These are phyloP conservation scores for Luffa acutangula DNA, from an alignment of 306 rosid genomes.

Conservation along the genomic window DNA sequence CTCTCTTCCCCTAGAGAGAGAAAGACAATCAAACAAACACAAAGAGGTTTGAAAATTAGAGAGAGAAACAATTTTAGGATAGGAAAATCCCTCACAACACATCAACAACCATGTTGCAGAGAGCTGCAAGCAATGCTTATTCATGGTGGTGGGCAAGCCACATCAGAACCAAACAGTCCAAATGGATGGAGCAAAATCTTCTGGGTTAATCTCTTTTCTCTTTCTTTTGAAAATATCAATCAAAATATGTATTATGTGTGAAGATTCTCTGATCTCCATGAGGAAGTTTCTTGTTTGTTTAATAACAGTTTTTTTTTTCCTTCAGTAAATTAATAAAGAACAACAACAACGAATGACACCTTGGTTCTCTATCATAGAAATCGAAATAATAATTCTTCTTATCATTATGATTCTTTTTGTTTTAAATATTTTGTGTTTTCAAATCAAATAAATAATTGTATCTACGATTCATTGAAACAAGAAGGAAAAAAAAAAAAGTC, in stretches of 20 bases:
- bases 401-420: too few species aligned
- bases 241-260: not conserved
- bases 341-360: too few species aligned
- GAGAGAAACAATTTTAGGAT: slow-evolving; percentile 8
- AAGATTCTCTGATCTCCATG: not conserved
- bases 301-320: too few species aligned
- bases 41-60: slow-evolving; percentile 7
- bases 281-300: not conserved
- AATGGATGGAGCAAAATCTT: slow-evolving; percentile 96
- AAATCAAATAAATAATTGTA: too few species aligned
- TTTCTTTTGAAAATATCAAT: not conserved
- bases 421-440: too few species aligned
- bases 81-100: not conserved
- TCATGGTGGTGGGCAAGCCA: slow-evolving; percentile 99
- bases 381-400: too few species aligned
- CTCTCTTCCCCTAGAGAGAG: slow-evolving; percentile 21
- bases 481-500: too few species aligned
- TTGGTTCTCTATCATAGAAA: too few species aligned
- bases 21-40: slow-evolving; percentile 14
- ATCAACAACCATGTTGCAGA: slow-evolving; percentile 61
- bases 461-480: too few species aligned
- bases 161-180: slow-evolving; percentile 94
- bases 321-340: too few species aligned
- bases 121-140: slow-evolving; percentile 99
- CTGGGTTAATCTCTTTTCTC: slow-evolving; percentile 33